Conservation (phyloP, 2,329 filamentous ascomycete genomes). For the Hypoxylon sp. region DNA sequence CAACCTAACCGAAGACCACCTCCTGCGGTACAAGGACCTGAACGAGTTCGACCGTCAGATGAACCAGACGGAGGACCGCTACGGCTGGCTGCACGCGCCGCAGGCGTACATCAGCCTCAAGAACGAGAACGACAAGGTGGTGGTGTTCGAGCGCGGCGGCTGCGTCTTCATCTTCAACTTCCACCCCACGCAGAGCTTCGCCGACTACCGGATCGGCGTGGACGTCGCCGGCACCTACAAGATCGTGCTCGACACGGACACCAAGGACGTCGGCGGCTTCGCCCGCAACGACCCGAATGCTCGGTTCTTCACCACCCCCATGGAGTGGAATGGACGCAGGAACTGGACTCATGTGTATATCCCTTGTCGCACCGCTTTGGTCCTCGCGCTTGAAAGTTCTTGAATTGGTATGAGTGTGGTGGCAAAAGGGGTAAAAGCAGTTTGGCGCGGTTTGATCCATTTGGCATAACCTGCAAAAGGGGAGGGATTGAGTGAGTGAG, state of each 20-base stretch:
- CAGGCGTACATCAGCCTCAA: conserved; percentile 96
- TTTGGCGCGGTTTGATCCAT: no score
- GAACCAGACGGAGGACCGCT: conserved; percentile 87
- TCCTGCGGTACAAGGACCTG: conserved; percentile 89
- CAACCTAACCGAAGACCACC: conserved; percentile 85
- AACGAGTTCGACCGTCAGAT: conserved; percentile 94
- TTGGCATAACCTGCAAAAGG: no score
- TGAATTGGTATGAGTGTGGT: neutral
- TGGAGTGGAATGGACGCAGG: conserved; percentile 87
- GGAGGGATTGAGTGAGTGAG: no score
- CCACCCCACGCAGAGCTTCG: conserved; percentile 83
- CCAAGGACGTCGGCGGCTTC: conserved; percentile 79
- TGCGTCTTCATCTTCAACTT: conserved; percentile 97
- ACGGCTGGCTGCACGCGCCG: conserved; percentile 85
- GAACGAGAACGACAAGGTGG: conserved; percentile 91
- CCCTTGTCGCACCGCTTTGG: conserved; percentile 82
- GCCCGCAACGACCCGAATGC: conserved; percentile 80
- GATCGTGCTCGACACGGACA: conserved; percentile 85
- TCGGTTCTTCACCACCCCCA: conserved; percentile 88
- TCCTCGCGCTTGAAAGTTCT: conserved; percentile 28
- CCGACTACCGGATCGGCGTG: conserved; percentile 91
- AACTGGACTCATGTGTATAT: conserved; percentile 96
- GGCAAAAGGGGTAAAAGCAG: neutral
- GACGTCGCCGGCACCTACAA: conserved; percentile 86
- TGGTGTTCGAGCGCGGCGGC: conserved; percentile 93